Percentiles rank a stretch among this genome's conserved stretches.
Conservation (phyloP, 495 filamentous ascomycete species). For the Neurospora sp. region DNA sequence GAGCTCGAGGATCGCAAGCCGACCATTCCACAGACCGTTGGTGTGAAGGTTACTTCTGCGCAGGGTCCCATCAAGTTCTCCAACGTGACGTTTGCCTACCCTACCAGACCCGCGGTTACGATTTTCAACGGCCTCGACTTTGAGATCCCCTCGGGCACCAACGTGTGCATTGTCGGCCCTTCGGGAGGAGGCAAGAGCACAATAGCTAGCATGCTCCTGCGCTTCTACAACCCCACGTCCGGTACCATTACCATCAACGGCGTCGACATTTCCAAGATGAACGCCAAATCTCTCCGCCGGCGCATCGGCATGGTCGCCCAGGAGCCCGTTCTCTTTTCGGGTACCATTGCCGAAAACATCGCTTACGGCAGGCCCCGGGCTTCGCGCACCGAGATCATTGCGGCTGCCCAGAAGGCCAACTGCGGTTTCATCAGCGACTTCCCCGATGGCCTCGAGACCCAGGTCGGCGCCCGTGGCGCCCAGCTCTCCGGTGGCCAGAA, state of each 20-base stretch:
- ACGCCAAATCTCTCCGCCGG: conserved; percentile 85
- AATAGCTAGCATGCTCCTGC: conserved; percentile 71
- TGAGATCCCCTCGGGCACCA: conserved; percentile 81
- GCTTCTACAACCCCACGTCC: conserved; percentile 76
- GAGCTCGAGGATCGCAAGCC: conserved; percentile 91
- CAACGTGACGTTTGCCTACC: conserved; percentile 79
- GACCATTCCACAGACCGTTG: conserved; percentile 73
- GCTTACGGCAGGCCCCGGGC: conserved; percentile 81
- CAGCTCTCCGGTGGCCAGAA: conserved; percentile 96
- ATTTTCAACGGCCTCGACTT: conserved; percentile 89
- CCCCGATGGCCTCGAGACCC: conserved; percentile 89
- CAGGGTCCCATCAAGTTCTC: conserved; percentile 80
- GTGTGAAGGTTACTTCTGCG: conserved; percentile 64
- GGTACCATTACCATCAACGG: conserved; percentile 80
- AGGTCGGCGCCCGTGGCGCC: conserved; percentile 83
- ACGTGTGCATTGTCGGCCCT: conserved; percentile 93
- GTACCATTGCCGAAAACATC: conserved; percentile 93
- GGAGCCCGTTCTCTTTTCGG: conserved; percentile 92
- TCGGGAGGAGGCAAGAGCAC: conserved; percentile 92
- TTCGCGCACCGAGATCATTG: conserved; percentile 67
- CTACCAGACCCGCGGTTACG: conserved; percentile 75
- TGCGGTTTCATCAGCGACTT: conserved; percentile 95
- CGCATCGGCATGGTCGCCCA: conserved; percentile 93
- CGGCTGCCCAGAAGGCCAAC: conserved; percentile 87
- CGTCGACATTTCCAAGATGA: conserved; percentile 73